Evolutionary conservation across 148 eudicot genomes (phyloP), one percentile per base, ranked within the genome.

Genomic region (Nyssa sinensis): DNA sequence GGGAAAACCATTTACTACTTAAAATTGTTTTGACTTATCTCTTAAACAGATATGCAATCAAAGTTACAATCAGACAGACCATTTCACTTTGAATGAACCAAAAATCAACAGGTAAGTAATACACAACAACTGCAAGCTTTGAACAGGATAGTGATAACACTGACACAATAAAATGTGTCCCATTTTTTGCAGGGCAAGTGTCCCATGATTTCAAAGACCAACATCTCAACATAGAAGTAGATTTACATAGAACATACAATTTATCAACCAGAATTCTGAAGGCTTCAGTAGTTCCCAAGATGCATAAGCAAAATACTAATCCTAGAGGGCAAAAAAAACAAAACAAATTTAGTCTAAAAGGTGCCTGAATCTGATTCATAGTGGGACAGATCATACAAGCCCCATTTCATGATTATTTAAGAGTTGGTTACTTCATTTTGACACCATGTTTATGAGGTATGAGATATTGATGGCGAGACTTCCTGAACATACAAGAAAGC

Each of bases 401-500:
- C 12, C 14, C 57, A 13, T 49, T 49, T 13, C 21, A 17, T 49
- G 57, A 9, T 49, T 49, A 39, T 49, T 1, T 13, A 49, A 49
- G 57, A 3, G 21, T 8, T 32, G 33, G 34, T 58, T 28, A 34
- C 9, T 0, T 28, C 51, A 71, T 71, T 59, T n/a, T 23, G 29
- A 51, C 28, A 25, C 62, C 19, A 7, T 31, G 4, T 6, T 28
- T 1, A 30, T 28, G 37, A 27, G 49, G 47, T 1, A 67, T 16
- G 21, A 57, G 63, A 53, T 51, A 70, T 47, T 57, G 34, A 41
- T 21, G 47, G 57, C 8, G 30, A 57, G n/a, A 62, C 73, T 32
- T 70, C 55, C 49, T 14, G 23, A n/a, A n/a, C n/a, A n/a, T n/a
- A n/a, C n/a, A n/a, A n/a, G n/a, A n/a, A n/a, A n/a, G n/a, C n/a